Base-by-base conservation (phyloP, 2,329 filamentous ascomycete genomes). In the Curvularia lunata region DNA sequence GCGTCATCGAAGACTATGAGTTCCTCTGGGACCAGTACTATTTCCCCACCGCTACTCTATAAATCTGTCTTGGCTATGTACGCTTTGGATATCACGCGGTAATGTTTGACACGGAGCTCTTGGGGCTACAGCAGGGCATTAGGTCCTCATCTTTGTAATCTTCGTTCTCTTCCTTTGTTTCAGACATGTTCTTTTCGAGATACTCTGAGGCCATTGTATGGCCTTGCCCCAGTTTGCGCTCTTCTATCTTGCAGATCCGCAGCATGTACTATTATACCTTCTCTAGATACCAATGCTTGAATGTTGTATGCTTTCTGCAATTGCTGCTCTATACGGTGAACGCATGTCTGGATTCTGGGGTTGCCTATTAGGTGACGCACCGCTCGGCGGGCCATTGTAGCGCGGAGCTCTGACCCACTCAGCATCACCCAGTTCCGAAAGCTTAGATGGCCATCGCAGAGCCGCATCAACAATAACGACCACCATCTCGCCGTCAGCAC, bases 11-110 rank as follows among this genome's bases (percentile, higher is more conserved):
- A 74, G 95, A 99, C 76, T 99, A 99, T 75, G 91, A 97, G 77
- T 98, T 96, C 75, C 82, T 99, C 30, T 99, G 95, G 95, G 92
- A 97, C 78, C 93, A 96, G 69, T 98, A 97, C 77, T 96, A 98
- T 78, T 99, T 98, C 77, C 83, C 86, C 18, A 89, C 86, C 1
- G 83, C 85, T 25, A 88, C 85, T 5, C 65, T 85, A 61, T 85
- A 71, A 66, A 47, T 21, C 10, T 28, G 34, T 32, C 13, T 51
- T 38, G 10, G 18, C 21, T 30, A 46, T 7, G 23, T 38, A 37
- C 23, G 6, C 38, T 23, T 30, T 38, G 23, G 6, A 38, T 38
- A 2, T 45, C 5, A 48, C 34, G 43, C 38, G 37, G 40, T 48
- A 27, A 53, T 45, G 38, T 34, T 48, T 48, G 54, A 10, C 30